Evolutionary conservation across 345 rosid genomes (phyloP), one percentile per base, ranked within the genome.

Genomic region (Brassica cretica): DNA sequence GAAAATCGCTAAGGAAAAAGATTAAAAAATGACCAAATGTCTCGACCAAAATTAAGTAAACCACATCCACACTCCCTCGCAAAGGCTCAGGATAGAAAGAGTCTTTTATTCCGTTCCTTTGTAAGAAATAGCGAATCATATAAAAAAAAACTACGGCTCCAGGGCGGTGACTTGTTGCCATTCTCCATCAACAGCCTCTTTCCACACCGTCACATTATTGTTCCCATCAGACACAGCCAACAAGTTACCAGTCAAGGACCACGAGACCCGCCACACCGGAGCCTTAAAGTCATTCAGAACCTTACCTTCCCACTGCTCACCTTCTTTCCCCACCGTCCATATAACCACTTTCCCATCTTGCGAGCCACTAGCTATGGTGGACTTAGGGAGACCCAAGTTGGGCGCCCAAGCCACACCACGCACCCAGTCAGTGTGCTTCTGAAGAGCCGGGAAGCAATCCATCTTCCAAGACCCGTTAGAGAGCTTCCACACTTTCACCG

Each of bases 351-450:
- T 87, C 32, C 92, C 90, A 70, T 89, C 92, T 76, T 89, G 89
- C 14, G 92, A 89, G 32, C 84, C 86, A 67, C 92, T 89, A 5
- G 90, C 92, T 65, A 89, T 84, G 51, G 90, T 89, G n/a, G 90
- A 89, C 70, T 89, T 89, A 3, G 88, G 89, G 44, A 88, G 90
- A 55, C 92, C 92, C 84, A 89, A 82, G 84, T 86, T 89, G 2
- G 90, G 92, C 67, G 92, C 92, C 92, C 92, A 89, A 19, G 90
- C 90, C 64, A 89, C 92, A 59, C 84, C 92, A 35, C 90, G 84
- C 18, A 89, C 90, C 92, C 92, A 89, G 56, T 87, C 89, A 58
- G 81, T 83, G 67, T 89, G 92, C 85, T 68, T 89, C 49, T 85
- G 85, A 78, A 87, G 90, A 63, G 92, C 84, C 11, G 90, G 90